These are phyloP conservation scores for Acephala macrosclerotiorum DNA, from an alignment of 2,329 filamentous ascomycete genomes.

Conservation along the genomic window DNA sequence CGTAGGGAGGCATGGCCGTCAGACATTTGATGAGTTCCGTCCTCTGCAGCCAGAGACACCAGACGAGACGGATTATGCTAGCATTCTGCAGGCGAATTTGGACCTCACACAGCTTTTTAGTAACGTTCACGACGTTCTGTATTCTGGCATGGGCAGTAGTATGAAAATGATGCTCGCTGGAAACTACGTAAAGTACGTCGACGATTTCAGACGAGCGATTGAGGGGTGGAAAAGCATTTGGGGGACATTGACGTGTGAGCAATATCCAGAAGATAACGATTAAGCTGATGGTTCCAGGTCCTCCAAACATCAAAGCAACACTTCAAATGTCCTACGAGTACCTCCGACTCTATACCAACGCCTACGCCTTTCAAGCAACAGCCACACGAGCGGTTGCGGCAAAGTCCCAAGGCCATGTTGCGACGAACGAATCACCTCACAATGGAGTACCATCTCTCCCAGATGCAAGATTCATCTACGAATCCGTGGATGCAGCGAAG, in stretches of 20 bases:
- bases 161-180: conserved; percentile 73
- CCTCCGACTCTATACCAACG: conserved; percentile 74
- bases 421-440: conserved; percentile 49
- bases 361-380: conserved; percentile 77
- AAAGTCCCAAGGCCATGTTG: conserved; percentile 23
- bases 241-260: conserved; percentile 68
- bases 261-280: not conserved
- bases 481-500: conserved; percentile 68
- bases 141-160: conserved; percentile 72
- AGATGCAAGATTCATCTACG: conserved; percentile 70
- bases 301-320: conserved; percentile 70
- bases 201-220: conserved; percentile 74
- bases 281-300: conserved; percentile 50
- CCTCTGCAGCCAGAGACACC: conserved; percentile 64
- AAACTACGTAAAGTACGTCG: conserved; percentile 77
- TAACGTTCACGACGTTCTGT: conserved; percentile 75
- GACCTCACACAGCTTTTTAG: conserved; percentile 75
- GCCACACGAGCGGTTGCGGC: conserved; percentile 53
- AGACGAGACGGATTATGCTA: conserved; percentile 71
- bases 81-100: conserved; percentile 72
- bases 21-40: conserved; percentile 67
- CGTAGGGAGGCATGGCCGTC: conserved; percentile 44
- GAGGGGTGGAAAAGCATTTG: conserved; percentile 75
- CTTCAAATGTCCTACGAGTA: conserved; percentile 75
- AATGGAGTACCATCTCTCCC: conserved; percentile 62